Evolutionary conservation across 352 stramenopile species (phyloP).

Genomic region (Phytophthora syringae): DNA sequence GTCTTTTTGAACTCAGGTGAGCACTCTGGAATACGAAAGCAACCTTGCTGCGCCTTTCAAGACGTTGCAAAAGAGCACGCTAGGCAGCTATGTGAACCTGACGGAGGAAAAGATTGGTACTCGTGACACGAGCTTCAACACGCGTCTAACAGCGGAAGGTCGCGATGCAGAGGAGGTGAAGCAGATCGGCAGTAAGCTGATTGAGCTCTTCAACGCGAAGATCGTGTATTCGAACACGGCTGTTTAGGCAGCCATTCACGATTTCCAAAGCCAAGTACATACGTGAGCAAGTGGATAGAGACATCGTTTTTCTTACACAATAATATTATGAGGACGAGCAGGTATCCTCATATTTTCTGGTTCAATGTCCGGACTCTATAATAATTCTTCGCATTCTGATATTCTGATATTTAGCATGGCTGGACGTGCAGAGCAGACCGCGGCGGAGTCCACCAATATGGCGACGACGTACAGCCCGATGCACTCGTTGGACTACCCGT

Average conservation of each 20-base stretch:
- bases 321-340: no score
- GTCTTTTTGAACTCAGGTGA: slow-evolving; percentile 65
- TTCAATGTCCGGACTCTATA: no score
- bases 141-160: slow-evolving; percentile 61
- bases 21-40: slow-evolving; percentile 68
- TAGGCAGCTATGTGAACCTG: slow-evolving; percentile 85
- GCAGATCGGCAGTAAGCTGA: slow-evolving; percentile 48
- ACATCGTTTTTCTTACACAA: no score
- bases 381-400: no score
- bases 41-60: slow-evolving; percentile 61
- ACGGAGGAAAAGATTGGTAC: slow-evolving; percentile 57
- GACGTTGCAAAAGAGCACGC: slow-evolving; percentile 62
- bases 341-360: no score
- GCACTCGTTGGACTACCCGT: slow-evolving; percentile 56
- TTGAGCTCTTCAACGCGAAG: slow-evolving; percentile 32
- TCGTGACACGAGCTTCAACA: slow-evolving; percentile 68
- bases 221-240: slow-evolving; percentile 13
- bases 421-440: no score
- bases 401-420: no score
- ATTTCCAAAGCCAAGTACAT: no score
- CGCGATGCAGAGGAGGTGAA: slow-evolving; percentile 58
- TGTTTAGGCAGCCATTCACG: slow-evolving; percentile 16
- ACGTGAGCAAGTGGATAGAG: no score
- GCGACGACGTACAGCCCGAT: slow-evolving; percentile 64
- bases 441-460: slow-evolving; percentile 29